Evolutionary conservation across 176 grass and related monocot species (phyloP), one percentile per base, ranked within the genome.

Genomic region (Metroxylon sagu): DNA sequence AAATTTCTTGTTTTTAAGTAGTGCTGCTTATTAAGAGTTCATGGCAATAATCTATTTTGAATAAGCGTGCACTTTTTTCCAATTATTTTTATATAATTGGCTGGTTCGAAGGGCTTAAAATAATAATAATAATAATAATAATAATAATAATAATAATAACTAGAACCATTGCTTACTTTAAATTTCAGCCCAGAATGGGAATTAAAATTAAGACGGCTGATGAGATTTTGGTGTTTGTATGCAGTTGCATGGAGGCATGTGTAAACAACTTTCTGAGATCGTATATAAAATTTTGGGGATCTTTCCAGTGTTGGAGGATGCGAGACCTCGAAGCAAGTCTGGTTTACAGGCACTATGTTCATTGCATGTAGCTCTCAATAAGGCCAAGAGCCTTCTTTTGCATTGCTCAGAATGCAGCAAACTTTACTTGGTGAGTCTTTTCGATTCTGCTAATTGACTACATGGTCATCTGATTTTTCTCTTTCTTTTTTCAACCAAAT

Each of bases 181-280:
- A 3, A 12, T 43, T 43, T 43, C 3, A 43, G 8, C 7, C 35
- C 8, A 43, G 35, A 12, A 12, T 3, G 35, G 35, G 7, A 12
- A 43, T 43, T 43, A 43, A 12, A 10, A 60, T 57, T 61, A 28
- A 61, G 48, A 23, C 54, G 31, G 5, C 18, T 75, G 64, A 25
- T 19, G 61, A 49, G 70, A 68, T 65, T 54, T 50, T 60, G 63
- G 30, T 27, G 56, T 60, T 54, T 70, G 59, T 76, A 31, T 65
- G 25, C 70, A 95, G 91, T 68, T 95, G 70, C 86, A 95, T 65
- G 86, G 91, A 60, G 68, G 43, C 73, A 73, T 95, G 76, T 90
- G 86, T 57, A 77, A 95, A 60, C 59, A 82, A 78, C 74, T 95
- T 66, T 71, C 69, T 25, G 39, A 60, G 27, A 29, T 80, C 61